These are phyloP conservation scores for Hevea brasiliensis DNA, from an alignment of 345 rosid genomes.

Conservation along the genomic window DNA sequence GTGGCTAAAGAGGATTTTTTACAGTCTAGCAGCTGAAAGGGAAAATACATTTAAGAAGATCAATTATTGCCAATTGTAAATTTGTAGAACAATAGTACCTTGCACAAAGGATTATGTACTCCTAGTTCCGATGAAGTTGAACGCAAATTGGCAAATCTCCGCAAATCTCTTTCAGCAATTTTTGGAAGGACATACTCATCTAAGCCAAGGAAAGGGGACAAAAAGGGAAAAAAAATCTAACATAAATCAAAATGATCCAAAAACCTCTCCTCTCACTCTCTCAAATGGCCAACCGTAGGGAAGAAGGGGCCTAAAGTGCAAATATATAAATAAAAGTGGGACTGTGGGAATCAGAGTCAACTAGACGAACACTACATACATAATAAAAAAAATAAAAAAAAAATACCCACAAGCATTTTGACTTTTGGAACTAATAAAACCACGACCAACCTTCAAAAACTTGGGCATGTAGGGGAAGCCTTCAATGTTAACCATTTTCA, in stretches of 20 bases:
- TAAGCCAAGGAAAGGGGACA: slow-evolving; percentile 19
- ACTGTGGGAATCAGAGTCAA: too few species aligned
- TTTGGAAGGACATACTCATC: slow-evolving; percentile 91
- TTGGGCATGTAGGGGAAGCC: neutral
- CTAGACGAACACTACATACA: neutral
- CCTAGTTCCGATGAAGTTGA: slow-evolving; percentile 47
- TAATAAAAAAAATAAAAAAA: neutral
- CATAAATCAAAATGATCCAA: neutral
- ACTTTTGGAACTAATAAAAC: neutral
- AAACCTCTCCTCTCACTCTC: neutral
- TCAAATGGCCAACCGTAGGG: neutral
- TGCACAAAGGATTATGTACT: slow-evolving; percentile 42
- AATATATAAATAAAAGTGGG: neutral
- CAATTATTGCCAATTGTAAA: neutral
- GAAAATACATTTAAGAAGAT: slow-evolving; percentile 12
- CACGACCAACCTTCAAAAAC: neutral
- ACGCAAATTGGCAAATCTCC: slow-evolving; percentile 66
- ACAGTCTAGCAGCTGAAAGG: neutral
- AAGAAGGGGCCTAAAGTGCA: neutral
- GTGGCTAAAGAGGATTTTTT: neutral
- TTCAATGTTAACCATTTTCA: neutral
- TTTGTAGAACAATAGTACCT: slow-evolving; percentile 37
- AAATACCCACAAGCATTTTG: neutral
- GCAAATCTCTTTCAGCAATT: slow-evolving; percentile 83
- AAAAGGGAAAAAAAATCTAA: neutral